phyloP scores from a whole-genome alignment of 148 eudicot genomes.

The Camellia sinensis region DNA sequence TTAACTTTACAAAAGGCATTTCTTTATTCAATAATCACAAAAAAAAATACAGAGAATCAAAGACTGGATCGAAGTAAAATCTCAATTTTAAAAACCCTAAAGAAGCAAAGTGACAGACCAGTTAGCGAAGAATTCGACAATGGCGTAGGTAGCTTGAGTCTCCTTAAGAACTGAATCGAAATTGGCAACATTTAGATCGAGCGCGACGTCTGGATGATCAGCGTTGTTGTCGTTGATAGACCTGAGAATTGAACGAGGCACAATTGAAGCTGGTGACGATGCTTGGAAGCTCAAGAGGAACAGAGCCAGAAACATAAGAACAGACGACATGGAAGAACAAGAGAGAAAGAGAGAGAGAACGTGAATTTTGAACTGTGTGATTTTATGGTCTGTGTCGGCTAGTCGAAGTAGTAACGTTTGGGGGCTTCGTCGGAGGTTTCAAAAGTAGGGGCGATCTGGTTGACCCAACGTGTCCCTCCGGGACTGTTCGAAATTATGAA shows the following conservation, averaged over 20 bases:
- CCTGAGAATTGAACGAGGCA: slow-evolving; percentile 69
- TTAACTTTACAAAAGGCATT: not conserved
- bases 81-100: not conserved
- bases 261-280: slow-evolving; percentile 24
- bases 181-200: slow-evolving; percentile 70
- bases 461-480: too few species aligned
- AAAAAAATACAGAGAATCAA: not conserved
- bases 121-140: slow-evolving; percentile 93
- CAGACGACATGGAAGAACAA: slow-evolving; percentile 30
- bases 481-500: too few species aligned
- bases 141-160: slow-evolving; percentile 66
- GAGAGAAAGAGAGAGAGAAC: not conserved
- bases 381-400: too few species aligned
- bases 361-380: not conserved
- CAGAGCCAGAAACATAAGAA: slow-evolving; percentile 22
- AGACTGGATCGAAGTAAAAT: not conserved
- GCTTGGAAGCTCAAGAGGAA: slow-evolving; percentile 18
- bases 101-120: slow-evolving; percentile 40
- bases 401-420: too few species aligned
- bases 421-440: too few species aligned
- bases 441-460: too few species aligned
- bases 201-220: slow-evolving; percentile 41
- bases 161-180: slow-evolving; percentile 61
- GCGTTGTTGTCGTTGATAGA: slow-evolving; percentile 17
- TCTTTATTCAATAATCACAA: not conserved